phyloP scores from a whole-genome alignment of 73 alveolate species.

The Symbiodinium pilosum region DNA sequence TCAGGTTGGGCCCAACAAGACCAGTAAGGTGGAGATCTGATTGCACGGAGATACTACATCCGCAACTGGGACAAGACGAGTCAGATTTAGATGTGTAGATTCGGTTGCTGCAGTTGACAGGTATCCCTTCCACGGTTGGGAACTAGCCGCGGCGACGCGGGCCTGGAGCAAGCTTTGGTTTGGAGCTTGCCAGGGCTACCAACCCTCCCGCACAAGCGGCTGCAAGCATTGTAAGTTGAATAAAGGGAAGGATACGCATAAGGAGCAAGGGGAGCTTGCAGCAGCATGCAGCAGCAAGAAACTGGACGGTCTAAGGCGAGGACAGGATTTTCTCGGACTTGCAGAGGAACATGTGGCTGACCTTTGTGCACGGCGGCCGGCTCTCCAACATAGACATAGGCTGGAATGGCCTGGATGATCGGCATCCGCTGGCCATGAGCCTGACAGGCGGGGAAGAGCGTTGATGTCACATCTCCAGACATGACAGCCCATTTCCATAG shows the following conservation, averaged over 20 bases:
- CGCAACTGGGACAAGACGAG: neutral
- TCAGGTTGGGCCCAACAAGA: neutral
- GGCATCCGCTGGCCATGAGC: neutral
- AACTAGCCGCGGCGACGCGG: neutral
- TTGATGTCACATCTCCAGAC: neutral
- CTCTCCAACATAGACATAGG: neutral
- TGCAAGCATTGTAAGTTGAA: too few species aligned
- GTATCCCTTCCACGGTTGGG: neutral
- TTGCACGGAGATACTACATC: neutral
- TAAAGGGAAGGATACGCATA: too few species aligned
- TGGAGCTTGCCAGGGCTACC: neutral
- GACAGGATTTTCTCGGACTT: neutral
- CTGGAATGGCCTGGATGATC: neutral
- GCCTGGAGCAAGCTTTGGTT: neutral
- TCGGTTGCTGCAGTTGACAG: neutral
- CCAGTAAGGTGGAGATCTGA: neutral
- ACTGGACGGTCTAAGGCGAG: neutral
- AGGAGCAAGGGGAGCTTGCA: too few species aligned
- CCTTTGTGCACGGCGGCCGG: neutral
- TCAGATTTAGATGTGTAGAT: neutral
- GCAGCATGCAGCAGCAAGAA: too few species aligned
- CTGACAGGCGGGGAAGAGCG: too few species aligned
- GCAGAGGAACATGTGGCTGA: neutral
- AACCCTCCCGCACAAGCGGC: neutral
- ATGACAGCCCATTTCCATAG: neutral